Evolutionary conservation across 805 yeast genomes (phyloP), one percentile per base, ranked within the genome.

Genomic region (Pichia cabralensis): DNA sequence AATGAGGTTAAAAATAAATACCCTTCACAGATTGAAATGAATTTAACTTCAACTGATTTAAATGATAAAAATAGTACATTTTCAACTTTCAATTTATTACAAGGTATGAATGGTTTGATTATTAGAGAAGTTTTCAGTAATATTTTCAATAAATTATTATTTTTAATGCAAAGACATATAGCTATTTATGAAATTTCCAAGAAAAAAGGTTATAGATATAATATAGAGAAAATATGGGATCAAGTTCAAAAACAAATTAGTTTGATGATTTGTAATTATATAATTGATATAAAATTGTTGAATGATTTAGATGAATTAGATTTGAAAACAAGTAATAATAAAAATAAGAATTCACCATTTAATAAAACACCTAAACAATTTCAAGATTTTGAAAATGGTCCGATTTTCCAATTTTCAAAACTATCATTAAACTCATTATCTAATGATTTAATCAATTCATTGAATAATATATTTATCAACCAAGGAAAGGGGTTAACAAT

Each of bases 91-190:
- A 33, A 40, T 12, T 46, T 62, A 8, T 47, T 61, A 34, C 65
- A 67, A 39, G 79, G 75, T 39, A 27, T 45, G 26, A 45, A 44
- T 23, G 32, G 61, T 0, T 53, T 68, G 0, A 66, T 83, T 1
- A 57, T 86, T 22, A 74, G 77, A 43, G 85, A 83, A 41, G 65
- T 85, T 26, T 80, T 81, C 42, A 74, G 81, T 54, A 65, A 74
- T 8, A 64, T 84, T n/a, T 85, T 80, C 47, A 61, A 73, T 20
- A 76, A 74, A 50, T 55, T 74, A 34, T 56, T 78, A 26, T 65
- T 75, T 17, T 74, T 81, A 5, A 55, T 84, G 14, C 92, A 83
- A 57, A 69, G 72, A 17, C 86, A 83, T 49, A 64, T 79, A 21
- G 76, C 79, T 2, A 65, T 85, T 5, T 61, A 62, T 40, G 86